phyloP scores from a whole-genome alignment of 148 eudicot species.

The Agrostemma githago region DNA sequence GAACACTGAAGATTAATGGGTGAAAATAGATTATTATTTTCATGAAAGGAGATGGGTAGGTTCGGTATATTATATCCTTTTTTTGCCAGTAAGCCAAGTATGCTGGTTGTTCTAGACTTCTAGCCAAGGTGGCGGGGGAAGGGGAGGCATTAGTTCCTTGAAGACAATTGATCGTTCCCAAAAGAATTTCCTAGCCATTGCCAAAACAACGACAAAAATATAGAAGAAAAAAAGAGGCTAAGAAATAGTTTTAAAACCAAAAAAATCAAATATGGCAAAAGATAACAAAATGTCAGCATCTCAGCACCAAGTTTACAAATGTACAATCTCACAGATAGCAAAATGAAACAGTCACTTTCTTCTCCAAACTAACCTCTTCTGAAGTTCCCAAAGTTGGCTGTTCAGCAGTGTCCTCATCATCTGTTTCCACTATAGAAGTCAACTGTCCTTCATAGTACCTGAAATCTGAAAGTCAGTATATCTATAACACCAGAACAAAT shows the following conservation, averaged over 20 bases:
- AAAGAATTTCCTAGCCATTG: background rate
- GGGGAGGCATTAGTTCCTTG: background rate
- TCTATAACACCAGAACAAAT: conserved; percentile 5
- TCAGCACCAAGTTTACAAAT: background rate
- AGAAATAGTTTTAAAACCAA: background rate
- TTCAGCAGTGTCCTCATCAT: conserved; percentile 42
- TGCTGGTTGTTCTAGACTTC: background rate
- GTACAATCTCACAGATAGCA: background rate
- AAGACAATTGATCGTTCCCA: background rate
- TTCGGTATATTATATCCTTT: background rate
- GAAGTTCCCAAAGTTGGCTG: conserved; percentile 56
- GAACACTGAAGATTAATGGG: background rate
- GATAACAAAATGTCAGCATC: background rate
- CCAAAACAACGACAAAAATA: background rate
- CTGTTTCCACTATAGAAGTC: conserved; percentile 60
- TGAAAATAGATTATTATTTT: background rate
- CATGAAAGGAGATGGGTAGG: background rate
- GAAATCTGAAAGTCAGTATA: conserved; percentile 10
- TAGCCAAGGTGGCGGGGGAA: background rate
- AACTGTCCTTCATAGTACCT: conserved; percentile 94
- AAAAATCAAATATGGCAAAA: background rate
- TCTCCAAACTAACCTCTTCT: conserved; percentile 42
- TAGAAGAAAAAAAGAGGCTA: background rate
- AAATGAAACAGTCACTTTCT: conserved; percentile 2
- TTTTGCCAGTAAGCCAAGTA: background rate